Percentiles rank a stretch among this genome's conserved stretches.
phyloP scores from a whole-genome alignment of 805 yeast genomes.

The Zygosaccharomyces rouxii region DNA sequence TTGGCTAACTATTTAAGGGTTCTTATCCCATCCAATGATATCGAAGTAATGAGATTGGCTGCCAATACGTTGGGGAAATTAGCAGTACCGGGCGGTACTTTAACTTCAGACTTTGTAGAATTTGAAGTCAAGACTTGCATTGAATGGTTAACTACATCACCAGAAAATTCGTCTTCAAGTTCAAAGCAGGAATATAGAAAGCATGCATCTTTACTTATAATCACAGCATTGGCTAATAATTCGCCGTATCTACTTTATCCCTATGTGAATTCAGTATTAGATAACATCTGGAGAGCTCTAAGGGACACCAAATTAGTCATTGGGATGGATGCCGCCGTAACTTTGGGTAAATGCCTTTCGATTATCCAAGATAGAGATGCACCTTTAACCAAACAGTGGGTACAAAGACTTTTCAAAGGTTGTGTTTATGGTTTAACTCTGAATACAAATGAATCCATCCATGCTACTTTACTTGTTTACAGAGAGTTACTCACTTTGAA shows the following conservation, averaged over 20 bases:
- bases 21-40: conserved; percentile 75
- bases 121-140: conserved; percentile 83
- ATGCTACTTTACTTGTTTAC: conserved; percentile 79
- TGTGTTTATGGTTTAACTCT: conserved; percentile 56
- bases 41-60: conserved; percentile 80
- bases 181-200: conserved; percentile 81
- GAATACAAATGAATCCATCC: conserved; percentile 64
- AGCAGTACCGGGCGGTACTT: conserved; percentile 83
- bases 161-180: conserved; percentile 34
- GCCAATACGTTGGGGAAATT: conserved; percentile 82
- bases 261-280: conserved; percentile 72
- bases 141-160: conserved; percentile 77
- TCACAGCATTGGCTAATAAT: conserved; percentile 77
- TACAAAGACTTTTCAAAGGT: conserved; percentile 61
- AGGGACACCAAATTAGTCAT: conserved; percentile 72
- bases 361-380: conserved; percentile 78
- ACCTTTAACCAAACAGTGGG: conserved; percentile 69
- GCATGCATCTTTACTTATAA: conserved; percentile 84
- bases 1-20: conserved; percentile 84
- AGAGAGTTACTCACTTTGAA: conserved; percentile 70
- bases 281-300: conserved; percentile 82
- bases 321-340: conserved; percentile 77
- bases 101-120: conserved; percentile 90
- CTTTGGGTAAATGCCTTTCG: conserved; percentile 70
- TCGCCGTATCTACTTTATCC: conserved; percentile 80